phyloP scores from a whole-genome alignment of 768 basidiomycete genomes.

The Panellus pusillus region DNA sequence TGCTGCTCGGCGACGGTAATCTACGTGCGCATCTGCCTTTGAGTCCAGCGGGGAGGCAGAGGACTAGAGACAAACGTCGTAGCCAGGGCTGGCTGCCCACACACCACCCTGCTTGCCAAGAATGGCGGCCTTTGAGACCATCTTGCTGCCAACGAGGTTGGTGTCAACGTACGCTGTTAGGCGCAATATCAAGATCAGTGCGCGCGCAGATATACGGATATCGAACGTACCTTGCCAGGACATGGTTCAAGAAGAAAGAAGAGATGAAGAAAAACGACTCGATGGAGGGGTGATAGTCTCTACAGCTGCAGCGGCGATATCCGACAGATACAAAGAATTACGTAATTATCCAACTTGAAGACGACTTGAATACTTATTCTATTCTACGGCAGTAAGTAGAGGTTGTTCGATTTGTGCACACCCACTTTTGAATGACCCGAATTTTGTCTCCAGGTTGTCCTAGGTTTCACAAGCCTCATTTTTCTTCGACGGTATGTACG shows the following conservation, averaged over 20 bases:
- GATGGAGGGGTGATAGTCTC: conserved; percentile 18
- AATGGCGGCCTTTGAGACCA: conserved; percentile 76
- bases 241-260: conserved; percentile 13
- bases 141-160: conserved; percentile 73
- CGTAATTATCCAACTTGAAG: no score
- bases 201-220: background rate
- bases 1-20: conserved; percentile 65
- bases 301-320: conserved; percentile 18
- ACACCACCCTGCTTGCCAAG: conserved; percentile 72
- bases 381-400: no score
- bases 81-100: conserved; percentile 68
- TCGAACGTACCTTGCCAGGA: conserved; percentile 20
- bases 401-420: no score
- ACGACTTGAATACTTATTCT: no score
- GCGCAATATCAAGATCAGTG: conserved; percentile 1
- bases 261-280: conserved; percentile 9
- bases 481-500: no score
- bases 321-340: background rate
- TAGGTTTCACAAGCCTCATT: no score
- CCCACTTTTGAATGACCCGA: no score
- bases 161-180: conserved; percentile 75
- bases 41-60: background rate
- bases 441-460: no score
- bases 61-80: conserved; percentile 44
- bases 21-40: conserved; percentile 36